phyloP scores from a whole-genome alignment of 1,139 yeast genomes.

The Cylindricascospora bacillispora region DNA sequence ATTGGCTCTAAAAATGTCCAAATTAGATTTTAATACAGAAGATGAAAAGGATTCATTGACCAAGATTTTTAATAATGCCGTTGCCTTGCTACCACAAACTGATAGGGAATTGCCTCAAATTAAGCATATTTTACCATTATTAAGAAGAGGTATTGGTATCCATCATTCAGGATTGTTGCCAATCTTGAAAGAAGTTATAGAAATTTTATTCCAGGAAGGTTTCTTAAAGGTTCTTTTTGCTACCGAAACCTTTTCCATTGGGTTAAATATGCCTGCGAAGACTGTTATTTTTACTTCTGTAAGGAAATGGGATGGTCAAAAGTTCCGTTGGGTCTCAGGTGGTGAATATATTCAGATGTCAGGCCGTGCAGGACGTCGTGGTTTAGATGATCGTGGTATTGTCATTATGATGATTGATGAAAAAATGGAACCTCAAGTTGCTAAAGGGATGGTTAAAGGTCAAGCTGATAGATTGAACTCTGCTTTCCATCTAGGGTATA shows the following conservation, averaged over 20 bases:
- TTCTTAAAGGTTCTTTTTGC: slow-evolving; percentile 88
- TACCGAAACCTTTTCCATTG: slow-evolving; percentile 96
- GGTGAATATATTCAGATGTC: slow-evolving; percentile 99
- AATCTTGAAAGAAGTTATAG: slow-evolving; percentile 90
- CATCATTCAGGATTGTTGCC: slow-evolving; percentile 97
- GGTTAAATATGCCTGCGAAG: slow-evolving; percentile 95
- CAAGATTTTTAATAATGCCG: slow-evolving; percentile 81
- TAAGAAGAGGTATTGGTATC: slow-evolving; percentile 93
- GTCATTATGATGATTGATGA: slow-evolving; percentile 99
- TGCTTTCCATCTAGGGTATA: slow-evolving; percentile 92
- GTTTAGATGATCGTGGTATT: slow-evolving; percentile 96
- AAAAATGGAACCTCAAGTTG: slow-evolving; percentile 98
- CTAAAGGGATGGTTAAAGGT: slow-evolving; percentile 98
- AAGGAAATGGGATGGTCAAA: slow-evolving; percentile 95
- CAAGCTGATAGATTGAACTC: slow-evolving; percentile 94
- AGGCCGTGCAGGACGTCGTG: slow-evolving; percentile 99
- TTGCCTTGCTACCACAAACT: slow-evolving; percentile 71
- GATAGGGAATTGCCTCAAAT: slow-evolving; percentile 93
- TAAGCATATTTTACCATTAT: slow-evolving; percentile 73
- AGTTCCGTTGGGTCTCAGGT: slow-evolving; percentile 97
- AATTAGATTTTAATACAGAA: slow-evolving; percentile 80
- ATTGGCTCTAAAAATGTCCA: slow-evolving; percentile 87
- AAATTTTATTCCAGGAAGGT: slow-evolving; percentile 94
- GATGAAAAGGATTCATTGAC: slow-evolving; percentile 85
- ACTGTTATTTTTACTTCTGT: slow-evolving; percentile 97